Evolutionary conservation across 768 basidiomycete species (phyloP).

Genomic region (Suillus discolor): DNA sequence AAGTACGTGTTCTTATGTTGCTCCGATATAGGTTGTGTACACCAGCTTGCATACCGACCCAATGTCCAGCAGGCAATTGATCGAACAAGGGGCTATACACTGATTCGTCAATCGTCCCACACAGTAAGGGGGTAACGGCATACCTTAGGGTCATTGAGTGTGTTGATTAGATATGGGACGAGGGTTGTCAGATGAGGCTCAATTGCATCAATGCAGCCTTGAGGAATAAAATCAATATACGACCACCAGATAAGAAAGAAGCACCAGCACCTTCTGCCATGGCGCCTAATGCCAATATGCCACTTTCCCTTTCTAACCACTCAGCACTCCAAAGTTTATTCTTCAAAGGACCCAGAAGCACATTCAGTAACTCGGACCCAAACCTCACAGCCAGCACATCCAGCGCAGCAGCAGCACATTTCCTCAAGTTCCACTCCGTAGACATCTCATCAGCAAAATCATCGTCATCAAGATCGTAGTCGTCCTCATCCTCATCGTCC

Average conservation of each 20-base stretch:
- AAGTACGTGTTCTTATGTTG: constrained; percentile 92
- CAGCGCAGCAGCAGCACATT: constrained; percentile 96
- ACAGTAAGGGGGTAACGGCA: constrained; percentile 19
- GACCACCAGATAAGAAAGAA: not conserved
- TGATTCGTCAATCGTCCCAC: constrained; percentile 11
- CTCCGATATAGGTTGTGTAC: constrained; percentile 79
- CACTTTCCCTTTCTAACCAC: constrained; percentile 95
- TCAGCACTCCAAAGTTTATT: constrained; percentile 91
- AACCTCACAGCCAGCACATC: constrained; percentile 97
- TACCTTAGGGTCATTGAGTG: constrained; percentile 91
- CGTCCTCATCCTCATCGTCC: constrained; percentile 87
- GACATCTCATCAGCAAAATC: constrained; percentile 92
- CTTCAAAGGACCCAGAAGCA: constrained; percentile 87
- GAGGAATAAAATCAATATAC: constrained; percentile 15
- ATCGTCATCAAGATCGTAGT: constrained; percentile 84
- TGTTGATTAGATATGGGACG: constrained; percentile 90
- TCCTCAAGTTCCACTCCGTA: constrained; percentile 98
- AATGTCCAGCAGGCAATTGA: constrained; percentile 99
- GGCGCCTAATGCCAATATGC: constrained; percentile 93
- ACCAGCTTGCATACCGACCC: constrained; percentile 99
- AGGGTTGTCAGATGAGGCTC: constrained; percentile 94
- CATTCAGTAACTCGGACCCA: constrained; percentile 83
- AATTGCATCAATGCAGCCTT: constrained; percentile 95
- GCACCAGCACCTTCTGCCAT: constrained; percentile 88
- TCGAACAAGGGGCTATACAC: constrained; percentile 83